A percentile compares a stretch with the other conserved stretches of the same genome.
phyloP scores from a whole-genome alignment of 2,329 filamentous ascomycete genomes.

The Trichoderma guizhouense region DNA sequence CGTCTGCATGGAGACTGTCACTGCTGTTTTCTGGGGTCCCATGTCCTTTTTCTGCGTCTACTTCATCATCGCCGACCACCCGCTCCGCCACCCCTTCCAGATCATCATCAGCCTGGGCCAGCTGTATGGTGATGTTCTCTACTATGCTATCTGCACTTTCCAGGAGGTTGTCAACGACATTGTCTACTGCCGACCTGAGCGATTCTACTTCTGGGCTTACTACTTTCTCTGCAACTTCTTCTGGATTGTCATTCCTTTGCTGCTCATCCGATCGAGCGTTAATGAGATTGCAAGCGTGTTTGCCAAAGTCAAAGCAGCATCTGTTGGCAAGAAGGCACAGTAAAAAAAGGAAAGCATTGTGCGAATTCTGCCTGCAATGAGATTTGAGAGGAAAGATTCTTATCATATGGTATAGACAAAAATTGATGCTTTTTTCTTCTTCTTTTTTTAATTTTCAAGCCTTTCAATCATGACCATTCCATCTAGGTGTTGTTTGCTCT shows the following conservation, averaged over 20 bases:
- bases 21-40: slow-evolving; percentile 52
- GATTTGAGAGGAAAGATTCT: neutral
- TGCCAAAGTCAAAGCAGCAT: slow-evolving; percentile 26
- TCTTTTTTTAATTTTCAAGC: neutral
- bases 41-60: slow-evolving; percentile 47
- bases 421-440: neutral
- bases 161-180: slow-evolving; percentile 38
- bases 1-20: slow-evolving; percentile 55
- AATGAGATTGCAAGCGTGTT: slow-evolving; percentile 28
- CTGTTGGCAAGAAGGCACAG: slow-evolving; percentile 26
- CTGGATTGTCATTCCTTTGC: slow-evolving; percentile 50
- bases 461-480: no score
- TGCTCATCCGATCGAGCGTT: slow-evolving; percentile 32
- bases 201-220: slow-evolving; percentile 52
- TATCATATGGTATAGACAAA: slow-evolving; percentile 3
- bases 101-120: slow-evolving; percentile 45
- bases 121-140: slow-evolving; percentile 52
- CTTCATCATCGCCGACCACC: slow-evolving; percentile 42
- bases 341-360: slow-evolving; percentile 4
- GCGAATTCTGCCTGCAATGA: neutral
- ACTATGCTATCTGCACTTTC: slow-evolving; percentile 47
- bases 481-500: neutral
- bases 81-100: slow-evolving; percentile 48
- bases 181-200: slow-evolving; percentile 49
- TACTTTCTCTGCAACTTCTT: slow-evolving; percentile 51